Conservation (phyloP, 2,329 filamentous ascomycete species). For the Ceratocystis eucalypticola region DNA sequence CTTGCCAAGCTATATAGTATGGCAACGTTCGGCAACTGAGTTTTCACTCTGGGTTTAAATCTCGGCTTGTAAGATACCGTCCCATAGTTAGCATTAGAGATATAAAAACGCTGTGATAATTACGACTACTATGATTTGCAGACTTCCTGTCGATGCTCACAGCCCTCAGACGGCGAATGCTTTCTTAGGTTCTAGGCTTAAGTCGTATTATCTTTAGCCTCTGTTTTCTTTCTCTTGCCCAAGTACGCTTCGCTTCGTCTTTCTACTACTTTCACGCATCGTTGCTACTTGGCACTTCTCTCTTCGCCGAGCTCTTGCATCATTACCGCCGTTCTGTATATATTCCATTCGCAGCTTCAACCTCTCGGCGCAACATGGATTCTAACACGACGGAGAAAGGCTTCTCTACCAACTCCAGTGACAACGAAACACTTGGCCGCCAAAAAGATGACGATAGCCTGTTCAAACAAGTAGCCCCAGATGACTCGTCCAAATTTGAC, state of each 20-base stretch:
- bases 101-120: neutral
- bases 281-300: neutral
- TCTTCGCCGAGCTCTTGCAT: too few species aligned
- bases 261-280: too few species aligned
- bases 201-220: too few species aligned
- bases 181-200: too few species aligned
- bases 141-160: too few species aligned
- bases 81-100: neutral
- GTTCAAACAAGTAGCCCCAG: neutral
- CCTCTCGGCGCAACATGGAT: neutral
- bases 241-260: too few species aligned
- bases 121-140: too few species aligned
- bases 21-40: neutral
- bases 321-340: too few species aligned
- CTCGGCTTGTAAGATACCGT: neutral
- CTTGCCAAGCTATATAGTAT: neutral
- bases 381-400: neutral
- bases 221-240: too few species aligned
- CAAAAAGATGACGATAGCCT: neutral
- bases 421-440: constrained; percentile 15
- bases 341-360: neutral
- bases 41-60: neutral
- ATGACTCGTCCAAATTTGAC: constrained; percentile 3
- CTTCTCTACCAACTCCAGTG: constrained; percentile 10
- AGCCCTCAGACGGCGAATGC: too few species aligned